Base-by-base conservation (phyloP, 2,329 filamentous ascomycete species). In the Sclerotinia borealis region DNA sequence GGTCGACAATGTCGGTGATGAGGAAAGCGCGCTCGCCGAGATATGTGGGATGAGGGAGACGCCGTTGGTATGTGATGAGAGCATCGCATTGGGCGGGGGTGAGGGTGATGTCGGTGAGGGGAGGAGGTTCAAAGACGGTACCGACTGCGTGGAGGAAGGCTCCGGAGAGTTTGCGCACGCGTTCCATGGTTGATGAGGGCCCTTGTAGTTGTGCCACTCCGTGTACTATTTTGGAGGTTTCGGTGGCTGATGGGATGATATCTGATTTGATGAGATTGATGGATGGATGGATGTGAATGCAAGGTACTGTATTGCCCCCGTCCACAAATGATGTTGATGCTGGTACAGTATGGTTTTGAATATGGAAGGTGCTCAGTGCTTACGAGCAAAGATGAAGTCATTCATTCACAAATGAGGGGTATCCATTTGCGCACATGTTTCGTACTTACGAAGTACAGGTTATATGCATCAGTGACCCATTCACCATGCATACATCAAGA, bases 51-150 rank as follows among this genome's bases (percentile, higher is more conserved):
- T 63, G 15, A 0, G 63, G 61, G 17, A 64, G 59, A 3, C 29
- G 41, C 27, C 66, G 65, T 45, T 72, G 68, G 27, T 68, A 68
- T 19, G 29, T 45, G 54, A 69, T 52, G 50, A 71, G 65, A 27
- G 48, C 36, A 34, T 70, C 67, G 8, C 65, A 64, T 58, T 71
- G 65, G 22, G 34, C 34, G 13, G 67, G 60, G 9, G 43, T 55
- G 13, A 70, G 65, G 37, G 70, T 51, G 9, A 68, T 63, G 34
- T 69, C 69, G 50, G 66, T 66, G 39, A 67, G 64, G 41, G 55
- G 55, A 19, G 63, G 65, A 41, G 68, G 49, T 39, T 68, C 67
- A 13, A 68, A 22, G 27, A 62, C 56, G 55, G 69, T 70, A 43
- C 49, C 64, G 48, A 70, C 27, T 31, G 54, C 39, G 29, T 45